A percentile compares a stretch with the other conserved stretches of the same genome.
These are phyloP conservation scores for Sungouiozyma intestinalis DNA, from an alignment of 805 yeast species.

Conservation along the genomic window DNA sequence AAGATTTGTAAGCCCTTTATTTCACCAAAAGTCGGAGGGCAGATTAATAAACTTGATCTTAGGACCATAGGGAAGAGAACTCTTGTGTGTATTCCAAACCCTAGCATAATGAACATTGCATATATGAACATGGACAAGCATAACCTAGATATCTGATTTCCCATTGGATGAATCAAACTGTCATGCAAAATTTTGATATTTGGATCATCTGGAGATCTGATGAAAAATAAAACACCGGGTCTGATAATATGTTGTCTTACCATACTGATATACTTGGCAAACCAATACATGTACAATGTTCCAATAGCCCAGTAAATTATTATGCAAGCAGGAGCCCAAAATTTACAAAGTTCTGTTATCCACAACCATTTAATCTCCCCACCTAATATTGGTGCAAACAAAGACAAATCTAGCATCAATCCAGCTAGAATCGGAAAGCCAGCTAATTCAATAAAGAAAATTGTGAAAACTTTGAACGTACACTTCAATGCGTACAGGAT, in stretches of 20 bases:
- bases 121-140: conserved; percentile 65
- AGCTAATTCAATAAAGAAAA: conserved; percentile 72
- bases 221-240: conserved; percentile 83
- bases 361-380: conserved; percentile 10
- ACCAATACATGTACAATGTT: conserved; percentile 74
- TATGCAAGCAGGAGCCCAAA: conserved; percentile 20
- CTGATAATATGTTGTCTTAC: conserved; percentile 61
- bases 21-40: conserved; percentile 3
- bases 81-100: conserved; percentile 61
- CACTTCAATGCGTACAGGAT: conserved; percentile 44
- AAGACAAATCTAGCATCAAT: conserved; percentile 54
- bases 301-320: conserved; percentile 57
- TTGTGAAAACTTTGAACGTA: conserved; percentile 61
- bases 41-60: conserved; percentile 14
- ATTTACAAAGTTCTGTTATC: conserved; percentile 14
- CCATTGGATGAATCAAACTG: conserved; percentile 68
- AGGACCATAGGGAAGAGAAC: conserved; percentile 32
- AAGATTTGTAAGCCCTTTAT: conserved; percentile 4
- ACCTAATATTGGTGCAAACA: conserved; percentile 26
- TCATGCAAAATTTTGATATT: conserved; percentile 78
- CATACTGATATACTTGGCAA: conserved; percentile 83
- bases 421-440: conserved; percentile 87
- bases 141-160: conserved; percentile 62
- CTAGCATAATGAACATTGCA: conserved; percentile 57
- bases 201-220: conserved; percentile 91